phyloP scores from a whole-genome alignment of 306 rosid species.

The Vigna radiata region DNA sequence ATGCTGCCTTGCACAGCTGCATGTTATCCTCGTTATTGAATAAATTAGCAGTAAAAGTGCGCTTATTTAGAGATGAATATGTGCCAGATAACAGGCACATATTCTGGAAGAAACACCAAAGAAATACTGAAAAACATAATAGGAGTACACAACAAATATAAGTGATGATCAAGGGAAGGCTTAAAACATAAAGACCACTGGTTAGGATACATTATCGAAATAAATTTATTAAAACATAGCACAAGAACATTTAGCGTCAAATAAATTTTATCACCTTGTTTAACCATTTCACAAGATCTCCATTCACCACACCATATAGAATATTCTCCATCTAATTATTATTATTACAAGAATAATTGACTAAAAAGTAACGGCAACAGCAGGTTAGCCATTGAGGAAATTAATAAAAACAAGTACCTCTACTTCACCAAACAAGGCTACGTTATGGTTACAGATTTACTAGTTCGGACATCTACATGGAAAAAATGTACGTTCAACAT shows the following conservation, averaged over 20 bases:
- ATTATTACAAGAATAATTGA: too few relatives aligned
- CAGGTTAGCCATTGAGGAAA: too few relatives aligned
- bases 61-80: conserved; percentile 10
- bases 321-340: too few relatives aligned
- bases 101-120: not conserved
- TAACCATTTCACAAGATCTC: too few relatives aligned
- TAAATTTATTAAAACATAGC: not conserved
- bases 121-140: not conserved
- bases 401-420: too few relatives aligned
- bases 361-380: too few relatives aligned
- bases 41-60: conserved; percentile 26
- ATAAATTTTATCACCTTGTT: not conserved
- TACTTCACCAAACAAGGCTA: too few relatives aligned
- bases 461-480: too few relatives aligned
- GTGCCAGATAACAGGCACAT: not conserved
- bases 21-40: conserved; percentile 13
- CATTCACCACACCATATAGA: too few relatives aligned
- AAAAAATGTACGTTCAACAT: not conserved
- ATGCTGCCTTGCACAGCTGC: conserved; percentile 13
- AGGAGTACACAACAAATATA: not conserved
- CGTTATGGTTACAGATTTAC: too few relatives aligned
- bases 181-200: not conserved
- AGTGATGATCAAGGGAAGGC: not conserved
- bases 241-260: not conserved
- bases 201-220: not conserved